Percentiles rank a stretch among this genome's conserved stretches.
These are phyloP conservation scores for Haplosporangium sp. DNA, from an alignment of 371 early-diverging fungal genomes.

Conservation along the genomic window DNA sequence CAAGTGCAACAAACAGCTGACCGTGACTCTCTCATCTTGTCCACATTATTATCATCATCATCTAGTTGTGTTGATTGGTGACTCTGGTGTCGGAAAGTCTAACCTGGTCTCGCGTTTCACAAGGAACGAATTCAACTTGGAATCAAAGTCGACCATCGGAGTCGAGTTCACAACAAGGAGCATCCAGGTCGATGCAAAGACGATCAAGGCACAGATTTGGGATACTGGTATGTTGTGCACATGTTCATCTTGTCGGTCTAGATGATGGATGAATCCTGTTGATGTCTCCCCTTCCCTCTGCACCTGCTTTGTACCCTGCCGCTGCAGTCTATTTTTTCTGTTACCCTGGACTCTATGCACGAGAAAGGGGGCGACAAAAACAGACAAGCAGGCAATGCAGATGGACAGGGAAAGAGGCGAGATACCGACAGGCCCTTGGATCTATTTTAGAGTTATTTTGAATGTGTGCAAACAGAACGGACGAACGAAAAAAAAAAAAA, in stretches of 20 bases:
- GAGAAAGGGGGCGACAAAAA: too few species aligned
- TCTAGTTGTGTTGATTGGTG: conserved; percentile 98
- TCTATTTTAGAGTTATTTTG: conserved; percentile 23
- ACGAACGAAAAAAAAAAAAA: background rate
- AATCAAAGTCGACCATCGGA: conserved; percentile 99
- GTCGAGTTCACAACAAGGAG: conserved; percentile 99
- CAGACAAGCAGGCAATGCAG: too few species aligned
- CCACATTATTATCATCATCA: background rate
- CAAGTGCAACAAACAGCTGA: background rate
- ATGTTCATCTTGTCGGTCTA: conserved; percentile 13
- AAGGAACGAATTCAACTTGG: conserved; percentile 96
- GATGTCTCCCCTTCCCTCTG: background rate
- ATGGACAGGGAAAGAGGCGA: too few species aligned
- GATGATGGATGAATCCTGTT: conserved; percentile 3
- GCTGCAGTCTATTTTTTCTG: background rate
- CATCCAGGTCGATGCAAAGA: conserved; percentile 96
- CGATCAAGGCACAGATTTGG: conserved; percentile 99
- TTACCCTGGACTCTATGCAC: too few species aligned
- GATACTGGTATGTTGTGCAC: conserved; percentile 80
- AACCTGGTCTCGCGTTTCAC: conserved; percentile 98
- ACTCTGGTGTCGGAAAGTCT: conserved; percentile 99
- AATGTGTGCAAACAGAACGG: background rate
- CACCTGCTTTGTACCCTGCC: background rate
- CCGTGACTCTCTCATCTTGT: background rate
- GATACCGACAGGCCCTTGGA: too few species aligned